These are phyloP conservation scores for Lentinula boryana DNA, from an alignment of 768 basidiomycete genomes.

Conservation along the genomic window DNA sequence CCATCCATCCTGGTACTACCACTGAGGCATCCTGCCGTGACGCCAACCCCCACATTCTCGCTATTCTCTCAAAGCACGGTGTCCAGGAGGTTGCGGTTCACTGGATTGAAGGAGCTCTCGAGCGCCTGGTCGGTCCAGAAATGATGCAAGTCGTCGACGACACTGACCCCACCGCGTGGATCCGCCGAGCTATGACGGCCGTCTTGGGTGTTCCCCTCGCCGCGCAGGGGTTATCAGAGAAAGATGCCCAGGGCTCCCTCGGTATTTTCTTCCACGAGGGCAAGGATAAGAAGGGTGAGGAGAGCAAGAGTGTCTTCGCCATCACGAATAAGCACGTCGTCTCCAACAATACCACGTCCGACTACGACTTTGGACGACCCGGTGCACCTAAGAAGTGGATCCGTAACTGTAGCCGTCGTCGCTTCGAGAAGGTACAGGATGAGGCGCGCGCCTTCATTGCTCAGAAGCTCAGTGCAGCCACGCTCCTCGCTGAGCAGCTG, in stretches of 20 bases:
- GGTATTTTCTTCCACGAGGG: conserved; percentile 24
- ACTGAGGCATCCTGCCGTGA: not conserved
- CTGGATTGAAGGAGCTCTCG: not conserved
- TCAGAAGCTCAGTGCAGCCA: not conserved
- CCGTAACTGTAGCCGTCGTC: not conserved
- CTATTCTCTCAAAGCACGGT: not conserved
- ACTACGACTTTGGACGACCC: conserved; percentile 15
- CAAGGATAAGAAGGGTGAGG: conserved; percentile 15
- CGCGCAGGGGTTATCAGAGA: not conserved
- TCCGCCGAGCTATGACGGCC: not conserved
- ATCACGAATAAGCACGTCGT: conserved; percentile 18
- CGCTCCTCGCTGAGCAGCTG: not conserved
- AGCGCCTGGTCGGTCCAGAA: not conserved
- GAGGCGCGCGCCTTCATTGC: not conserved
- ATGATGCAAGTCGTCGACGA: not conserved
- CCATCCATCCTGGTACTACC: not conserved
- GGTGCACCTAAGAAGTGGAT: not conserved
- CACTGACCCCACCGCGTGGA: not conserved
- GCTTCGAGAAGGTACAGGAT: not conserved
- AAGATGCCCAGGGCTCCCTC: conserved; percentile 24
- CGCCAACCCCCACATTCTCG: not conserved
- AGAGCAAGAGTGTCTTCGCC: conserved; percentile 16
- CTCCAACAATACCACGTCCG: conserved; percentile 14
- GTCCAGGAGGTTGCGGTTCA: not conserved
- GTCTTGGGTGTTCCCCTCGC: not conserved